Evolutionary conservation across 805 yeast species (phyloP).

Genomic region (Saccharomycopsis oosterbeekiorum): DNA sequence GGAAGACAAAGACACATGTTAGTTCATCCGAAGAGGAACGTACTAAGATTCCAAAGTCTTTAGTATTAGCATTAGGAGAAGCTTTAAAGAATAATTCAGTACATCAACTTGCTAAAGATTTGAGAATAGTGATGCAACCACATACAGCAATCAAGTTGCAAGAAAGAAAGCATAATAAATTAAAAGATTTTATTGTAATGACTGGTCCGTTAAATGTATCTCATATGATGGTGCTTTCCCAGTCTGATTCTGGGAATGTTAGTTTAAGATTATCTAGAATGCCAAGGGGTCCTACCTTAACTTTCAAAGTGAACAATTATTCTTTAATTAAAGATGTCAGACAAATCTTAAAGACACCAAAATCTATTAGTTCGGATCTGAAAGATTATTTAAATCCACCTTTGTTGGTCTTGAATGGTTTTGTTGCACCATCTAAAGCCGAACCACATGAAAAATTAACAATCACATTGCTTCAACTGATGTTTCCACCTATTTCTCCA

Average conservation of each 20-base stretch:
- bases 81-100: constrained; percentile 71
- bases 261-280: constrained; percentile 75
- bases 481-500: constrained; percentile 93
- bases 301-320: constrained; percentile 68
- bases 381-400: constrained; percentile 73
- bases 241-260: constrained; percentile 67
- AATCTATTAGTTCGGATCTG: constrained; percentile 54
- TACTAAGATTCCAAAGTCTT: constrained; percentile 76
- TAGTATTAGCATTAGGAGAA: constrained; percentile 84
- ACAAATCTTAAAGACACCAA: constrained; percentile 63
- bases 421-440: constrained; percentile 48
- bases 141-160: constrained; percentile 84
- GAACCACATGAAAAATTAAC: constrained; percentile 68
- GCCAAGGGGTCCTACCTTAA: constrained; percentile 91
- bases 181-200: constrained; percentile 95
- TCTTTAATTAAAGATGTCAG: constrained; percentile 76
- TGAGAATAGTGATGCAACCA: constrained; percentile 89
- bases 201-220: constrained; percentile 93
- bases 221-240: constrained; percentile 80
- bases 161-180: constrained; percentile 78
- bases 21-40: constrained; percentile 52
- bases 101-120: constrained; percentile 76
- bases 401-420: constrained; percentile 86
- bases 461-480: constrained; percentile 85
- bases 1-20: constrained; percentile 82